phyloP scores from a whole-genome alignment of 768 basidiomycete species.

The Cystofilobasidium capitatum region DNA sequence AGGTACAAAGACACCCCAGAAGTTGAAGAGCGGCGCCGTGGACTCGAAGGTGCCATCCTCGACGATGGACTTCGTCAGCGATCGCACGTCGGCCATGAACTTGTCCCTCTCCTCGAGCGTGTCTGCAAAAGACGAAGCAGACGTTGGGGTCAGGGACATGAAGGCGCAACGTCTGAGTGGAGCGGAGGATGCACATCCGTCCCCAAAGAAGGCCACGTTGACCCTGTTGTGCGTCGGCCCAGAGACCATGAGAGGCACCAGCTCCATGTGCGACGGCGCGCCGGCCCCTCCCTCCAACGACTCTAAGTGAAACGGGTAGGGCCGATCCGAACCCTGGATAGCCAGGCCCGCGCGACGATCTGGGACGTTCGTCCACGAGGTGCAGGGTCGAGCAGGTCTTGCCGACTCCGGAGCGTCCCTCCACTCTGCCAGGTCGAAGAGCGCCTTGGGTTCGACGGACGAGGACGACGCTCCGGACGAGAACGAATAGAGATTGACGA shows the following conservation, averaged over 20 bases:
- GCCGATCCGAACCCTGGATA: neutral
- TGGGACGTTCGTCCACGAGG: neutral
- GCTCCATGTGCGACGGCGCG: slow-evolving; percentile 23
- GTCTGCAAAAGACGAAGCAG: slow-evolving; percentile 28
- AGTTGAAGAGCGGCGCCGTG: slow-evolving; percentile 34
- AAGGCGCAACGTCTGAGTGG: neutral
- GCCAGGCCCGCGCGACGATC: neutral
- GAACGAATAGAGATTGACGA: neutral
- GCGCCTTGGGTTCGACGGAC: neutral
- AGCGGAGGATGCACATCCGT: slow-evolving; percentile 35
- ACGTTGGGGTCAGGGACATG: neutral
- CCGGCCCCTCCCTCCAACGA: neutral
- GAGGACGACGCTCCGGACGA: neutral
- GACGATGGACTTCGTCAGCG: slow-evolving; percentile 34
- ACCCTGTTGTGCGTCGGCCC: slow-evolving; percentile 31
- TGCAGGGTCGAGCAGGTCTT: neutral
- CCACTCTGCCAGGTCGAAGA: neutral
- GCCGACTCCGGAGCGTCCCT: neutral
- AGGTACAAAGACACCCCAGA: slow-evolving; percentile 36
- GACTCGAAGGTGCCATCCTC: slow-evolving; percentile 34
- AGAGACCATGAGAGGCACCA: slow-evolving; percentile 30
- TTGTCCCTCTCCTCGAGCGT: slow-evolving; percentile 31
- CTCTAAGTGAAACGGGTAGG: neutral
- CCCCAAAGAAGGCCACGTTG: slow-evolving; percentile 37
- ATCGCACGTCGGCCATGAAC: slow-evolving; percentile 34